phyloP scores from a whole-genome alignment of 441 rosid species.

The Macaranga tanarius region DNA sequence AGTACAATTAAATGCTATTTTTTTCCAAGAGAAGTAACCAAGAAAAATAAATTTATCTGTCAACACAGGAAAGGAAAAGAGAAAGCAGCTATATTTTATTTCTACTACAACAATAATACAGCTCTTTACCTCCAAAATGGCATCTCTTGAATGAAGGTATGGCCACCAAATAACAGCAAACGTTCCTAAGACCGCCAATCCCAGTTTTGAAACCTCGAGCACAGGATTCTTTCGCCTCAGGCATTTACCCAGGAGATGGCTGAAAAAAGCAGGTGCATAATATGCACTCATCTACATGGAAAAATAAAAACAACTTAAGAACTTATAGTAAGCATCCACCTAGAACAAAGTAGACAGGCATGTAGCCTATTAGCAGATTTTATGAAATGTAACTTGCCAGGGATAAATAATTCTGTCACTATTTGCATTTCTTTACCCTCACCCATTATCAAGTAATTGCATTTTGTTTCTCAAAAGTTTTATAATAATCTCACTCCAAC shows the following conservation, averaged over 20 bases:
- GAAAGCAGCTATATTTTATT: background rate
- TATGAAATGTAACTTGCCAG: background rate
- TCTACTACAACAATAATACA: background rate
- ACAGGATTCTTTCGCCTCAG: slow-evolving; percentile 62
- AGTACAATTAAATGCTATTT: no score
- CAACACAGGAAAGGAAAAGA: background rate
- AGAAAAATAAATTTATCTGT: background rate
- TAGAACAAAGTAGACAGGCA: background rate
- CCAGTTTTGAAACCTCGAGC: slow-evolving; percentile 64
- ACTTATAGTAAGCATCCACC: background rate
- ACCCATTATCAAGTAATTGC: background rate
- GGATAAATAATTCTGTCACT: background rate
- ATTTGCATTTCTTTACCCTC: background rate
- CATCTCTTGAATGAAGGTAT: slow-evolving; percentile 63
- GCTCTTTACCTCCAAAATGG: slow-evolving; percentile 55
- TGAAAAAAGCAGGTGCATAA: slow-evolving; percentile 87
- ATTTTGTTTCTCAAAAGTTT: background rate
- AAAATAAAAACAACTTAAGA: slow-evolving; percentile 3
- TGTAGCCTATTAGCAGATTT: background rate
- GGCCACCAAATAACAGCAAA: slow-evolving; percentile 91
- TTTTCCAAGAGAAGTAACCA: no score
- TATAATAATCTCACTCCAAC: background rate
- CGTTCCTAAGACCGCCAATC: slow-evolving; percentile 62
- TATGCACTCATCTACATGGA: slow-evolving; percentile 85
- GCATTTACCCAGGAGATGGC: slow-evolving; percentile 85